These are phyloP conservation scores for Coemansia sp. DNA, from an alignment of 192 early-diverging fungal species.

Conservation along the genomic window DNA sequence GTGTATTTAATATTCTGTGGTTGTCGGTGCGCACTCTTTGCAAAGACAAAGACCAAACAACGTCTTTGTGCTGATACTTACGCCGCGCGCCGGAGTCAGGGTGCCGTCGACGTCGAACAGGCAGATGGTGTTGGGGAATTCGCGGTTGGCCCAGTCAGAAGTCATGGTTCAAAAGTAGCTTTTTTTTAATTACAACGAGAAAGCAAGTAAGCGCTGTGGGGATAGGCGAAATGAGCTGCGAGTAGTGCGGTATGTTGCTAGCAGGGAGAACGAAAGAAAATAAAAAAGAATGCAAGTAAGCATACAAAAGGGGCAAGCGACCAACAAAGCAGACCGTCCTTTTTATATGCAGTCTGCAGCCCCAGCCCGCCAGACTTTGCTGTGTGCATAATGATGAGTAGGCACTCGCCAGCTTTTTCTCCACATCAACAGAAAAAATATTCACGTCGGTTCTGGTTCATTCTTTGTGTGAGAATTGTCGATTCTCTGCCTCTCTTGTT, in stretches of 20 bases:
- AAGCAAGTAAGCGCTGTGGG: neutral
- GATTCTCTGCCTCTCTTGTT: neutral
- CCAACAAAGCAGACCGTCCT: neutral
- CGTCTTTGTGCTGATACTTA: constrained; percentile 39
- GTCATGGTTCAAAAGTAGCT: constrained; percentile 20
- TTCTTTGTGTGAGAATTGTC: neutral
- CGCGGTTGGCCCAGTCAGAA: constrained; percentile 59
- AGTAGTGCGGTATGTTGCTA: too few species aligned
- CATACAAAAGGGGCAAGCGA: neutral
- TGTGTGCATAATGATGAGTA: neutral
- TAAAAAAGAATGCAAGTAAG: neutral
- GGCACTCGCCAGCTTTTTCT: neutral
- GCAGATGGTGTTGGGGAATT: constrained; percentile 77
- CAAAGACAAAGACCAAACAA: neutral
- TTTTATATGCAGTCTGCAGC: neutral
- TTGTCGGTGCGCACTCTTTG: neutral
- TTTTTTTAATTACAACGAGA: neutral
- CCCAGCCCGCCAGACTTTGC: neutral
- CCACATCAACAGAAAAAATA: neutral
- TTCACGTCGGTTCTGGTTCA: neutral
- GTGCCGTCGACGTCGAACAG: constrained; percentile 99
- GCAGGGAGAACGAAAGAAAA: neutral
- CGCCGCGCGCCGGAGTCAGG: constrained; percentile 90
- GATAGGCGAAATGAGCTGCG: constrained; percentile 1
- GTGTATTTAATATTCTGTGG: neutral